Evolutionary conservation across 345 rosid genomes (phyloP).

Genomic region (Acer campestre): DNA sequence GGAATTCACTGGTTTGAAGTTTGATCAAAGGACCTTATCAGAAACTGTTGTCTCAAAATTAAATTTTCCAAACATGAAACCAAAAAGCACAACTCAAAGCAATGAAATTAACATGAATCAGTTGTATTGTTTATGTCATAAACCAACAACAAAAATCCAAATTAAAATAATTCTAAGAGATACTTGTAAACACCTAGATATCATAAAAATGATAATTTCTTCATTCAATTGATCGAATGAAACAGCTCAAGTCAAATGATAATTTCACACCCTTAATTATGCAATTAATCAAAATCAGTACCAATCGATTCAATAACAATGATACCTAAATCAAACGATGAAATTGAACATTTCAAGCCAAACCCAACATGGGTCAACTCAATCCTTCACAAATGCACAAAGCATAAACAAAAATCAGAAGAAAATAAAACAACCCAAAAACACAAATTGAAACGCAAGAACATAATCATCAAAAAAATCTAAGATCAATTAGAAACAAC

Average conservation of each 20-base stretch:
- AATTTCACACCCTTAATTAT: neutral
- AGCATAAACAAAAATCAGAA: neutral
- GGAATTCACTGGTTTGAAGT: constrained; percentile 24
- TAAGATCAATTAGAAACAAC: constrained; percentile 6
- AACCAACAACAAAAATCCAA: too few species aligned
- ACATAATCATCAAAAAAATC: neutral
- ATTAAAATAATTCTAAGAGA: too few species aligned
- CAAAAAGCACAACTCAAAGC: too few species aligned
- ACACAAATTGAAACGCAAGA: neutral
- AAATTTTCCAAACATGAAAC: too few species aligned
- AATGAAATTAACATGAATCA: too few species aligned
- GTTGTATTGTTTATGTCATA: too few species aligned
- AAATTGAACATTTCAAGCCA: neutral
- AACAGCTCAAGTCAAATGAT: too few species aligned
- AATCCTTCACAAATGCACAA: constrained; percentile 17
- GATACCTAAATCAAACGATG: constrained; percentile 10
- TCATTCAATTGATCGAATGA: too few species aligned
- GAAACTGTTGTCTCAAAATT: constrained; percentile 47
- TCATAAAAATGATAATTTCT: too few species aligned
- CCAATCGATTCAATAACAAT: constrained; percentile 10
- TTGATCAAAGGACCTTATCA: constrained; percentile 50
- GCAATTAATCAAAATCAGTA: neutral
- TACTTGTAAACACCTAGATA: too few species aligned
- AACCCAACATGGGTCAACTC: constrained; percentile 27
- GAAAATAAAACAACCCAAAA: constrained; percentile 3